These are phyloP conservation scores for Pleoardoris graminearum DNA, from an alignment of 2,329 filamentous ascomycete species.

Conservation along the genomic window DNA sequence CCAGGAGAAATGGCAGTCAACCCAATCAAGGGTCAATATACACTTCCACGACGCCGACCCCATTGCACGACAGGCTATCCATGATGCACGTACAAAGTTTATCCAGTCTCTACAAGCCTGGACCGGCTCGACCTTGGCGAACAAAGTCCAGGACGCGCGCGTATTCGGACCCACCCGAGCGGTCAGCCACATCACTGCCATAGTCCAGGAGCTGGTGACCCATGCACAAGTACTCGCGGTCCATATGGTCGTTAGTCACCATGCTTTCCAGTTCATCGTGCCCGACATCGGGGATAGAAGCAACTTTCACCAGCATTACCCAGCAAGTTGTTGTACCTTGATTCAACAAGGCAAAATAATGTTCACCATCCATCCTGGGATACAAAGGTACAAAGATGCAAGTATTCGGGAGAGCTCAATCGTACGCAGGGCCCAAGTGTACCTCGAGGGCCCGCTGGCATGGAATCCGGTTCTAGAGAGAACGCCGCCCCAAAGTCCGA, in stretches of 20 bases:
- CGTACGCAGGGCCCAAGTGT: background rate
- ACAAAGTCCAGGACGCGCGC: no score
- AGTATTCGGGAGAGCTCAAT: background rate
- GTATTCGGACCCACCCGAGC: no score
- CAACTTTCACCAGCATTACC: background rate
- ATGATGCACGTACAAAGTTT: no score
- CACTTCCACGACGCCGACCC: no score
- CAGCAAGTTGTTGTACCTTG: background rate
- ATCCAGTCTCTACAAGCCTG: background rate
- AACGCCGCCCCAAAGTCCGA: no score
- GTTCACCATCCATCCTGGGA: conserved; percentile 1
- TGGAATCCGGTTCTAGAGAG: no score
- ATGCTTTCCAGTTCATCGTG: background rate
- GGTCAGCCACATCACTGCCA: no score
- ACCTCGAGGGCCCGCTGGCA: background rate
- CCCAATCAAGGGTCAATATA: no score
- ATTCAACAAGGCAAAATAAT: background rate
- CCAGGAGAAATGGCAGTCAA: no score
- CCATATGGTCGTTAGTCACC: background rate
- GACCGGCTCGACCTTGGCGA: background rate
- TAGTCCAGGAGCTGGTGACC: background rate
- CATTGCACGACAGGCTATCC: no score
- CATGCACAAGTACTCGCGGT: conserved; percentile 3
- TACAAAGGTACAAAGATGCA: background rate
- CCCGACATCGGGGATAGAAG: background rate